Conservation (phyloP, 257 asterid species). For the Craterostigma plantagineum region DNA sequence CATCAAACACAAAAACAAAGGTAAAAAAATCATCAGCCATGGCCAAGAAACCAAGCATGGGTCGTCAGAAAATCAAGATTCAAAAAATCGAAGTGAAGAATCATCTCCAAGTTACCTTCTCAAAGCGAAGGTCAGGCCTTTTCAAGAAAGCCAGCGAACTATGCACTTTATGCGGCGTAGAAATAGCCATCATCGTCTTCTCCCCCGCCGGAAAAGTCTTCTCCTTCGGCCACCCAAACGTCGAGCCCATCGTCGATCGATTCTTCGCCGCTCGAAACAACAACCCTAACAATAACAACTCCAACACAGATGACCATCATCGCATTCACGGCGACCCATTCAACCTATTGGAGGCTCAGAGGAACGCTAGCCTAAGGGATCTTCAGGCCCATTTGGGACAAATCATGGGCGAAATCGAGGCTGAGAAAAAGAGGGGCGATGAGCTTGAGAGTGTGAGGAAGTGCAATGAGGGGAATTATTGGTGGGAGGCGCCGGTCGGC, state of each 20-base stretch:
- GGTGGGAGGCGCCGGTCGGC: conserved; percentile 54
- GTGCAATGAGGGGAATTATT: conserved; percentile 17
- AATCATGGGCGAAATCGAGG: conserved; percentile 25
- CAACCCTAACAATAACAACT: conserved; percentile 9
- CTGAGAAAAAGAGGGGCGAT: conserved; percentile 43
- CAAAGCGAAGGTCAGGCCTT: conserved; percentile 50
- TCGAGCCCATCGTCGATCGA: conserved; percentile 34
- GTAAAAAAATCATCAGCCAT: conserved; percentile 14
- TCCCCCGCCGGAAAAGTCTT: conserved; percentile 70
- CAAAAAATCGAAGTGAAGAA: conserved; percentile 51
- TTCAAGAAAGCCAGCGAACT: conserved; percentile 71
- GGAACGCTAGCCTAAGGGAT: conserved; percentile 29
- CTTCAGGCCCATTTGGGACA: conserved; percentile 45
- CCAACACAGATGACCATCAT: not conserved
- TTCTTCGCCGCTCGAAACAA: conserved; percentile 20
- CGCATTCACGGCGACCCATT: conserved; percentile 11
- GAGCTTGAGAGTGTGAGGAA: conserved; percentile 31
- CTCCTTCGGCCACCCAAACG: conserved; percentile 59
- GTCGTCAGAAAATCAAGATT: conserved; percentile 60
- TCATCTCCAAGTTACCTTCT: conserved; percentile 60
- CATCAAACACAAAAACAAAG: too few species aligned
- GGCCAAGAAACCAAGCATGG: conserved; percentile 56
- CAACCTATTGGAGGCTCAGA: conserved; percentile 28
- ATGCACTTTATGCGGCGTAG: conserved; percentile 53
- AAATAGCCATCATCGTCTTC: conserved; percentile 47